These are phyloP conservation scores for Ceratocystiopsis sp. DNA, from an alignment of 2,329 filamentous ascomycete species.

Conservation along the genomic window DNA sequence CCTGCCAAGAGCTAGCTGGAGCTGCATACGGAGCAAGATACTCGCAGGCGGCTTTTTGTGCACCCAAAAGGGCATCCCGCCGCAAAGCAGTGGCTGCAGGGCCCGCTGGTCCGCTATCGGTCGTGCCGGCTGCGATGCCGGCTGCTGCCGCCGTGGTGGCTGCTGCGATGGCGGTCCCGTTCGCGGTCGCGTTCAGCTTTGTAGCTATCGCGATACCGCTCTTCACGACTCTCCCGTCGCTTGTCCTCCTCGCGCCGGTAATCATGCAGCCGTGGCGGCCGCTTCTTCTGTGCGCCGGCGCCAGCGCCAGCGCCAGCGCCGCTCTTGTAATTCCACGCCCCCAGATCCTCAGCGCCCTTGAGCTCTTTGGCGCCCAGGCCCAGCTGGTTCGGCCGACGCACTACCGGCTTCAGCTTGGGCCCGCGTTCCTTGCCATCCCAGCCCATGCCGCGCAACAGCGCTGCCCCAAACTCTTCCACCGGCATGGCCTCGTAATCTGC, in stretches of 20 bases:
- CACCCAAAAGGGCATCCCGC: too few relatives aligned
- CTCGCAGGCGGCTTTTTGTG: too few relatives aligned
- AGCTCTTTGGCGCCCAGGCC: slow-evolving; percentile 50
- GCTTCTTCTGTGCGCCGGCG: not conserved
- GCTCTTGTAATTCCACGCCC: slow-evolving; percentile 11
- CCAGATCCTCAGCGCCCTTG: slow-evolving; percentile 12
- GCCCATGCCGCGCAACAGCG: slow-evolving; percentile 81
- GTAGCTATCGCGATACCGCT: slow-evolving; percentile 10
- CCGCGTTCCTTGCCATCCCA: slow-evolving; percentile 59
- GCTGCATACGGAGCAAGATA: too few relatives aligned
- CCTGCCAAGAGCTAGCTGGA: too few relatives aligned
- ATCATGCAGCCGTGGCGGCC: slow-evolving; percentile 11
- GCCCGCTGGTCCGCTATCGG: not conserved
- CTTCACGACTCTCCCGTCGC: slow-evolving; percentile 8
- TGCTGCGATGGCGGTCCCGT: slow-evolving; percentile 1
- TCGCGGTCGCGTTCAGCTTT: slow-evolving; percentile 8
- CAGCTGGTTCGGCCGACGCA: slow-evolving; percentile 61
- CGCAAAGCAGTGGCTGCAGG: too few relatives aligned
- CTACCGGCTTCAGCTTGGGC: slow-evolving; percentile 44
- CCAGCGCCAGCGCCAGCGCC: not conserved
- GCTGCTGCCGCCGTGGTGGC: slow-evolving; percentile 1
- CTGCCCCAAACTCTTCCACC: slow-evolving; percentile 87
- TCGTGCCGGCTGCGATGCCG: slow-evolving; percentile 4
- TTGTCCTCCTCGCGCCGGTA: slow-evolving; percentile 11
- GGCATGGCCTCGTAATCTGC: slow-evolving; percentile 80